Conservation (phyloP, 2,329 filamentous ascomycete genomes). For the Endothia cerciana region DNA sequence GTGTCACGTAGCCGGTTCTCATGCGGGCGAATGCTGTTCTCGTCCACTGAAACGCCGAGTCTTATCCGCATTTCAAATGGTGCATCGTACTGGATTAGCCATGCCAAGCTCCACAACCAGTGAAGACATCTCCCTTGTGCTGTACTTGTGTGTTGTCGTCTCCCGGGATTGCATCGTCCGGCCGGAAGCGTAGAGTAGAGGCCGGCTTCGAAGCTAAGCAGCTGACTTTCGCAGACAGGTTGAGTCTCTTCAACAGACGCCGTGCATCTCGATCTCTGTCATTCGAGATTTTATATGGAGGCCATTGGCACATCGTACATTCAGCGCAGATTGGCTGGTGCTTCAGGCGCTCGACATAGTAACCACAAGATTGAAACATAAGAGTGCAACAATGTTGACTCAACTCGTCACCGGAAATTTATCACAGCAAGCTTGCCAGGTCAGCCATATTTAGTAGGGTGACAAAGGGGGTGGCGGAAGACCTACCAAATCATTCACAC, state of each 20-base stretch:
- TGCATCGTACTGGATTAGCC: background rate
- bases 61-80: background rate
- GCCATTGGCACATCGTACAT: background rate
- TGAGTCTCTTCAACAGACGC: background rate
- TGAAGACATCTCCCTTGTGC: background rate
- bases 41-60: background rate
- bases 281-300: background rate
- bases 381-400: background rate
- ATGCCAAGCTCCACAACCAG: background rate
- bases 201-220: too few relatives aligned
- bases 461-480: background rate
- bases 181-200: background rate
- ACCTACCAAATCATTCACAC: slow-evolving; percentile 65
- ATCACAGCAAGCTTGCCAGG: slow-evolving; percentile 37
- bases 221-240: background rate
- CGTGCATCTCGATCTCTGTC: background rate
- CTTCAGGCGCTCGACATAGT: too few relatives aligned
- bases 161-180: background rate
- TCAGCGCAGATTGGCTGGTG: background rate
- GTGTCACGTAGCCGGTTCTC: background rate
- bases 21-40: background rate
- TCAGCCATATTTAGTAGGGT: slow-evolving; percentile 26
- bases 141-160: background rate
- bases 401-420: slow-evolving; percentile 34
- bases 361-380: too few relatives aligned